Evolutionary conservation across 495 filamentous ascomycete genomes (phyloP).

Genomic region (Neurospora cerealis): DNA sequence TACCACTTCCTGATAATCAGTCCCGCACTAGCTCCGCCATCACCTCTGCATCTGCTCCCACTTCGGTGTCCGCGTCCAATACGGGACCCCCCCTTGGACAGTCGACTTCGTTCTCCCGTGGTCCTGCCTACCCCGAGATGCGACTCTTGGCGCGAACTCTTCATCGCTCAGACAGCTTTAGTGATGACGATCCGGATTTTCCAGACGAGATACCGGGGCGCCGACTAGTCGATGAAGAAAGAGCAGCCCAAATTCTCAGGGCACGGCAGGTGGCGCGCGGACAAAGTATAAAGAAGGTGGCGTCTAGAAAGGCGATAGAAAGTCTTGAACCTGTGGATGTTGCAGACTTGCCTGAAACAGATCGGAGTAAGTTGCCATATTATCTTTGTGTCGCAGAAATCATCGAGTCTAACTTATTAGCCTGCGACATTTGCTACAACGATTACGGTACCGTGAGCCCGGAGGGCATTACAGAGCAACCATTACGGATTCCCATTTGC

Average conservation of each 20-base stretch:
- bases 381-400: background rate
- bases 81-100: background rate
- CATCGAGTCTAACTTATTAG: conserved; percentile 17
- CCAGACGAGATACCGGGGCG: background rate
- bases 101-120: background rate
- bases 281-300: conserved; percentile 31
- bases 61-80: background rate
- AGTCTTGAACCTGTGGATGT: conserved; percentile 35
- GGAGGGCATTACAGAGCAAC: conserved; percentile 40
- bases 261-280: conserved; percentile 28
- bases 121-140: background rate
- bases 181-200: conserved; percentile 17
- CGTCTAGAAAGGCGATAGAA: conserved; percentile 35
- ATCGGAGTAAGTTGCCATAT: conserved; percentile 34
- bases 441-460: conserved; percentile 41
- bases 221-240: conserved; percentile 5
- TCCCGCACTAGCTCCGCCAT: background rate
- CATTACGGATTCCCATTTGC: conserved; percentile 44
- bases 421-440: conserved; percentile 49
- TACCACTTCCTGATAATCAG: background rate
- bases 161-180: conserved; percentile 12
- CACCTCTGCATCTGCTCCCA: background rate
- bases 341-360: conserved; percentile 30
- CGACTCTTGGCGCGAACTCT: background rate
- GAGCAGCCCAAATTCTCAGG: background rate